Base-by-base conservation (phyloP, 352 stramenopile species). In the Hyaloperonospora brassicae region DNA sequence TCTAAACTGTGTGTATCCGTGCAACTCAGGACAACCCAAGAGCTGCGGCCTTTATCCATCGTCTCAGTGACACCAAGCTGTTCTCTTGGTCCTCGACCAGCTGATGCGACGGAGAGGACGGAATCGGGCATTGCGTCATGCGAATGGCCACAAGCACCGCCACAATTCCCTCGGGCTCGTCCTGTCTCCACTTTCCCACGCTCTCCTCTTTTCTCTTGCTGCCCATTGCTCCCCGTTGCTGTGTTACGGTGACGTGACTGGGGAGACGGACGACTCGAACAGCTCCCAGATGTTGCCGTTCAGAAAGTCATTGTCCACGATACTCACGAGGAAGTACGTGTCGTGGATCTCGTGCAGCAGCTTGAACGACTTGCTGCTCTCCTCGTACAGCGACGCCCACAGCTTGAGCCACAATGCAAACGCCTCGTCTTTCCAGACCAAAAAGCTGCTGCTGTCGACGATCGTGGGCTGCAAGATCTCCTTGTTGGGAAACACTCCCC, bases 261-360 rank as follows among this genome's bases (percentile, higher is more conserved):
- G 35, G 39, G 56, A 60, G 14, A 64, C 31, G 10, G 64, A 49
- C 10, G 66, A 40, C 25, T 78, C 68, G 47, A 93, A 89, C 52
- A 90, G 59, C 55, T 85, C 73, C 83, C 83, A 93, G 44, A 93
- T 93, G 60, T 93, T 79, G 46, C 83, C 83, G 47, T 84, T 80
- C 50, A 91, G 70, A 52, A 97, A 99, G 63, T 99, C 90, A 71
- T 99, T 98, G 79, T 99, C 96, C 62, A 99, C 96, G 51, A 99
- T 97, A 53, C 93, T 97, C 40, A 98, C 95, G 40, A 99, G 75
- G 64, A 96, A 98, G 69, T 98, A 98, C 46, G 91, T 89, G 78
- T 98, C 93, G 64, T 97, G 84, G 44, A 99, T 97, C 44, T 91
- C 83, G 58, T 97, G 86, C 56, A 99, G 76, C 40, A 99, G 72